Conservation (phyloP, 129 eudicot genomes). For the Mikania micrantha region DNA sequence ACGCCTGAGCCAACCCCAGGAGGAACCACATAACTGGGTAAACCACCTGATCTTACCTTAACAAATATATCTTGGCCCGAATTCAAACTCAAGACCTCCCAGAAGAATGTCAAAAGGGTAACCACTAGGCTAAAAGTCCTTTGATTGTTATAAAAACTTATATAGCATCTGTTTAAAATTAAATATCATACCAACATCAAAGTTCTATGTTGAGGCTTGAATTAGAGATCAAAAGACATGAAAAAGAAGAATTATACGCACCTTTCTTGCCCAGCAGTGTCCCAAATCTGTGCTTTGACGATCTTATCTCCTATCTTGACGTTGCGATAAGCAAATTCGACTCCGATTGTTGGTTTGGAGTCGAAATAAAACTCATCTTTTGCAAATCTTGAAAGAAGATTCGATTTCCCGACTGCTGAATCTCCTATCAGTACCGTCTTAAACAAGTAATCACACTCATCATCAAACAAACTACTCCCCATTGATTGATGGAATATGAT, state of each 20-base stretch:
- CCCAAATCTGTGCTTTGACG: conserved; percentile 79
- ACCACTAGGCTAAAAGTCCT: too few species aligned
- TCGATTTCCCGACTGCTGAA: conserved; percentile 80
- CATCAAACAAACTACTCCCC: conserved; percentile 44
- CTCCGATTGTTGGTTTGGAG: conserved; percentile 81
- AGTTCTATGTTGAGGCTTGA: not conserved
- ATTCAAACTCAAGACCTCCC: too few species aligned
- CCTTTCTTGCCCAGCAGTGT: conserved; percentile 95
- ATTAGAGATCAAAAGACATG: not conserved
- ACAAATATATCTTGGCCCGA: too few species aligned
- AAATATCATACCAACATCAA: too few species aligned
- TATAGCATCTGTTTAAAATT: too few species aligned
- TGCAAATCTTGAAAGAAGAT: conserved; percentile 60
- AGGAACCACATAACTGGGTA: too few species aligned
- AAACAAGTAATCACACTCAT: conserved; percentile 77
- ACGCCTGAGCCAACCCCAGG: too few species aligned
- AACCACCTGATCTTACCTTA: too few species aligned
- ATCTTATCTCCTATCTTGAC: conserved; percentile 62
- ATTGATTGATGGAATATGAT: conserved; percentile 17
- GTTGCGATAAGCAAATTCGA: conserved; percentile 72
- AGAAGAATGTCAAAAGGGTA: too few species aligned
- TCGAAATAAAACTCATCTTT: conserved; percentile 56
- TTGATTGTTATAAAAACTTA: too few species aligned
- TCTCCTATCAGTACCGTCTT: conserved; percentile 71
- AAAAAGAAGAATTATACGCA: conserved; percentile 10